Conservation (phyloP, 192 early-diverging fungal species). For the Diversispora eburnea region DNA sequence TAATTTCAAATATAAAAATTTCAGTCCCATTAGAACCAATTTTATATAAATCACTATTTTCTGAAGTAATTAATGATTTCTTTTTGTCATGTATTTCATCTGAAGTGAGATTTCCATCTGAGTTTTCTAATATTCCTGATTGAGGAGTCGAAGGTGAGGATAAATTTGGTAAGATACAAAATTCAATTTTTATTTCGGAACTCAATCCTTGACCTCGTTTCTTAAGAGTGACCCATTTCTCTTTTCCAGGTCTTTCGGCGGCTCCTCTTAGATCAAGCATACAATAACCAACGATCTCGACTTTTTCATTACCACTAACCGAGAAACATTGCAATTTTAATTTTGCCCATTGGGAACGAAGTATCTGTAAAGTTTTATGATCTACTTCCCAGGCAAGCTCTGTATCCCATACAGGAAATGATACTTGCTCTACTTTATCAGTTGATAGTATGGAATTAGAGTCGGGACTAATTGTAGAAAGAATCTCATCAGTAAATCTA, state of each 20-base stretch:
- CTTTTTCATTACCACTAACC: constrained; percentile 33
- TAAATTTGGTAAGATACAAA: constrained; percentile 30
- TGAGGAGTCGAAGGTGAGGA: constrained; percentile 11
- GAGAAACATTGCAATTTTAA: constrained; percentile 46
- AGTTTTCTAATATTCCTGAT: background rate
- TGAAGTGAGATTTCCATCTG: background rate
- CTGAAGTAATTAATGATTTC: background rate
- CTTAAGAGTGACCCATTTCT: constrained; percentile 36
- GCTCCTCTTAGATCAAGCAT: constrained; percentile 40
- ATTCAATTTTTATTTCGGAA: constrained; percentile 43
- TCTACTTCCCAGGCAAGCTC: constrained; percentile 49
- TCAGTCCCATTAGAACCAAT: constrained; percentile 17
- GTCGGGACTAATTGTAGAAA: constrained; percentile 41
- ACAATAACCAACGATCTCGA: constrained; percentile 39
- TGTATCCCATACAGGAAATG: constrained; percentile 45
- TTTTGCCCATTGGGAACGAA: constrained; percentile 39
- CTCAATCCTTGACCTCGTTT: constrained; percentile 32
- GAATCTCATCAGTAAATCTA: constrained; percentile 45
- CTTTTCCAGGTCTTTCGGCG: constrained; percentile 29
- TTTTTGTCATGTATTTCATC: background rate
- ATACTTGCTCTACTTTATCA: constrained; percentile 41
- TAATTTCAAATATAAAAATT: constrained; percentile 20
- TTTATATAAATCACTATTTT: constrained; percentile 5
- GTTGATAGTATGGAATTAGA: constrained; percentile 42
- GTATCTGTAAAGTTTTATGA: constrained; percentile 39